phyloP scores from a whole-genome alignment of 495 filamentous ascomycete species.

The Staphylotrichum tortipilum region DNA sequence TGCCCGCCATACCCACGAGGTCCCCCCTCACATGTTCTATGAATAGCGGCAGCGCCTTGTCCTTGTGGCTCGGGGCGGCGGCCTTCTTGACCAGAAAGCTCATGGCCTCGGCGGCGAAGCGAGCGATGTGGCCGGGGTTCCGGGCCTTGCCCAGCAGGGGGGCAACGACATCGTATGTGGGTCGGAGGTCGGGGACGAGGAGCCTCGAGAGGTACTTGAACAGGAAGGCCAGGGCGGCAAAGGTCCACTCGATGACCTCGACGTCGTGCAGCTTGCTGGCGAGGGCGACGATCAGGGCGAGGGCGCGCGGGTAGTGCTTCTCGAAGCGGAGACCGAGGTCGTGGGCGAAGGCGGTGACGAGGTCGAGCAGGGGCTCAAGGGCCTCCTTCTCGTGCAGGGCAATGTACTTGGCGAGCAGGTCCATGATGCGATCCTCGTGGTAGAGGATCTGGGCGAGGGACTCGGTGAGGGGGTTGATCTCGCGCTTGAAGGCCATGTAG shows the following conservation, averaged over 20 bases:
- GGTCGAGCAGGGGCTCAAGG: conserved; percentile 74
- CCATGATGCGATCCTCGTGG: conserved; percentile 76
- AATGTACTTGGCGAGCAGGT: conserved; percentile 66
- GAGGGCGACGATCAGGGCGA: conserved; percentile 55
- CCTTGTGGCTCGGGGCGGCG: conserved; percentile 61
- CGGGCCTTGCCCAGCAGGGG: conserved; percentile 76
- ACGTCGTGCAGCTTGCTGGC: conserved; percentile 45
- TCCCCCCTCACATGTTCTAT: conserved; percentile 61
- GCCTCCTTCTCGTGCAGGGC: conserved; percentile 63
- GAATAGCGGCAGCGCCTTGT: conserved; percentile 60
- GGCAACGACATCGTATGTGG: conserved; percentile 72
- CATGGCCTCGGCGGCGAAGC: conserved; percentile 90
- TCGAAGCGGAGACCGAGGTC: conserved; percentile 87
- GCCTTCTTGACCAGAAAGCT: conserved; percentile 90
- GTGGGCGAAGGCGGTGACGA: conserved; percentile 83
- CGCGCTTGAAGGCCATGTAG: conserved; percentile 64
- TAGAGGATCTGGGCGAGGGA: conserved; percentile 87
- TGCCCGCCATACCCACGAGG: conserved; percentile 44
- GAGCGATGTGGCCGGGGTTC: conserved; percentile 73
- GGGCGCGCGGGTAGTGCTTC: conserved; percentile 64
- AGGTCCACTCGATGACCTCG: conserved; percentile 92
- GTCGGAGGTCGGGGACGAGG: conserved; percentile 73
- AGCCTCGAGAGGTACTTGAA: conserved; percentile 93
- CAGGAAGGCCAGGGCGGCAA: conserved; percentile 86
- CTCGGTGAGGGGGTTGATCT: conserved; percentile 69